phyloP scores from a whole-genome alignment of 148 eudicot genomes.

The Talinum fruticosum region DNA sequence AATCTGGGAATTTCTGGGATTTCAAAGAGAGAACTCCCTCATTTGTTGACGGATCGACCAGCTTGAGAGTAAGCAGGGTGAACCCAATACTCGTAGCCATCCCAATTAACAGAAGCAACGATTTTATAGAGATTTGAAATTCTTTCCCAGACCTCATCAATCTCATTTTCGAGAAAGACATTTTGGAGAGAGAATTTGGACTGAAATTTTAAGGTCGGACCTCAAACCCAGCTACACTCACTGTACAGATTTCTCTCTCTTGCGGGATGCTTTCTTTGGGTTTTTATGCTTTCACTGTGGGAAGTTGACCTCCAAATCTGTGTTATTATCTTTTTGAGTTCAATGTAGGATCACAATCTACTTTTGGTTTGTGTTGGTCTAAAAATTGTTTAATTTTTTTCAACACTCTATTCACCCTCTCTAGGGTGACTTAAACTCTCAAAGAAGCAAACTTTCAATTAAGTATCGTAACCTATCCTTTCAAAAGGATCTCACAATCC shows the following conservation, averaged over 20 bases:
- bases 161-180: slow-evolving; percentile 23
- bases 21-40: slow-evolving; percentile 19
- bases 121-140: slow-evolving; percentile 26
- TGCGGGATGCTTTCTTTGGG: too few species aligned
- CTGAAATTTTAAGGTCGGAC: background rate
- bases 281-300: too few species aligned
- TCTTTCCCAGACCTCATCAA: slow-evolving; percentile 31
- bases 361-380: too few species aligned
- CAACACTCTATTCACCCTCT: too few species aligned
- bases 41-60: slow-evolving; percentile 42
- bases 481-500: too few species aligned
- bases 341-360: too few species aligned
- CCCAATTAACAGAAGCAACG: slow-evolving; percentile 29
- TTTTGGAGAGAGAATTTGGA: background rate
- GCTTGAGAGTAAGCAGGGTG: slow-evolving; percentile 42
- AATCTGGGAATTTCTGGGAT: slow-evolving; percentile 19
- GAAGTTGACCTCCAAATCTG: too few species aligned
- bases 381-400: too few species aligned
- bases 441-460: too few species aligned
- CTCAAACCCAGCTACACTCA: background rate
- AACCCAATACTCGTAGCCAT: slow-evolving; percentile 43
- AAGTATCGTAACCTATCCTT: too few species aligned
- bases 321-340: too few species aligned
- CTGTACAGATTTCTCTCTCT: background rate
- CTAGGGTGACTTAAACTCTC: too few species aligned